Evolutionary conservation across 2,329 filamentous ascomycete species (phyloP).

Genomic region (Claviceps fusiformis): DNA sequence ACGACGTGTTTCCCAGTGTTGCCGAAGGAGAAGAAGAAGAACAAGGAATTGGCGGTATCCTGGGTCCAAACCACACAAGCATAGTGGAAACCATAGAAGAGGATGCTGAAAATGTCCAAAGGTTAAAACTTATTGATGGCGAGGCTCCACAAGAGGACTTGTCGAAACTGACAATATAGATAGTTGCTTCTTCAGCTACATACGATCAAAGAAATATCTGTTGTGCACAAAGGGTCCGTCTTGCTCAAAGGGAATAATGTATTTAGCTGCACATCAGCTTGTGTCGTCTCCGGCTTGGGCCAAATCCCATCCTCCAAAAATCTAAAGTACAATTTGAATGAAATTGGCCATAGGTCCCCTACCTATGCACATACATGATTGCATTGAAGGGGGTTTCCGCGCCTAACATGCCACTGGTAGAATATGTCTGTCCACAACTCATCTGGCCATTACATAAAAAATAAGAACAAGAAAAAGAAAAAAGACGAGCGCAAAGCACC

Average conservation of each 20-base stretch:
- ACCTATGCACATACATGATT: constrained; percentile 1
- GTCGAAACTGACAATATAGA: constrained; percentile 16
- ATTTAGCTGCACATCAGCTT: constrained; percentile 10
- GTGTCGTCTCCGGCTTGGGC: neutral
- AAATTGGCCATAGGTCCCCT: constrained; percentile 14
- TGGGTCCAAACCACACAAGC: neutral
- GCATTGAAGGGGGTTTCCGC: constrained; percentile 10
- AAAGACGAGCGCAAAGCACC: constrained; percentile 5
- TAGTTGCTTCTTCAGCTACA: constrained; percentile 10
- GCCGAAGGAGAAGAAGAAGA: constrained; percentile 5
- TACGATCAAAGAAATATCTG: neutral
- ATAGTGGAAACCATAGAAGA: neutral
- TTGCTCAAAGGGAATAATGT: constrained; percentile 6
- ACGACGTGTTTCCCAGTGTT: neutral
- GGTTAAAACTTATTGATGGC: neutral
- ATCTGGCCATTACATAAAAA: constrained; percentile 6
- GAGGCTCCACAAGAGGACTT: constrained; percentile 14
- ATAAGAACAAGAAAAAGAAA: constrained; percentile 8
- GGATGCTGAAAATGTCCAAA: neutral
- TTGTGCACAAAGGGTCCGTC: neutral
- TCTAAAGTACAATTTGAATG: constrained; percentile 27
- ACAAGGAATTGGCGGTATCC: neutral
- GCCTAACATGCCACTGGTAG: constrained; percentile 23
- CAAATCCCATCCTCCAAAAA: constrained; percentile 10
- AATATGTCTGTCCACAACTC: constrained; percentile 12